Percentiles rank a stretch among this genome's conserved stretches.
These are phyloP conservation scores for Starmerella bacillaris DNA, from an alignment of 805 yeast genomes.

Conservation along the genomic window DNA sequence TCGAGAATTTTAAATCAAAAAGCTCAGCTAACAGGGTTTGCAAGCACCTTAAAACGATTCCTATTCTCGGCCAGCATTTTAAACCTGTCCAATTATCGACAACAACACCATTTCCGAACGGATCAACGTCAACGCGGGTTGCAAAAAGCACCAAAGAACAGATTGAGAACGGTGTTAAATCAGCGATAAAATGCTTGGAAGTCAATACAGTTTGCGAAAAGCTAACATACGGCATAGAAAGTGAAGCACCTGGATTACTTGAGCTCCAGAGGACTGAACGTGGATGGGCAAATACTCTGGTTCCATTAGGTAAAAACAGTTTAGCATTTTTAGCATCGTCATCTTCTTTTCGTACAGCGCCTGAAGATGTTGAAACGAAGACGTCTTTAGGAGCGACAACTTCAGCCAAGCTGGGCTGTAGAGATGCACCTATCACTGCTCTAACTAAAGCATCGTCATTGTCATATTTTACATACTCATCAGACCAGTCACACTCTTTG, in stretches of 20 bases:
- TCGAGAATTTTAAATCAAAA: slow-evolving; percentile 41
- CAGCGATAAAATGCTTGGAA: slow-evolving; percentile 49
- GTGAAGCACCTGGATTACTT: slow-evolving; percentile 27
- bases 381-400: slow-evolving; percentile 72
- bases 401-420: slow-evolving; percentile 67
- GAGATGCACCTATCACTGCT: slow-evolving; percentile 60
- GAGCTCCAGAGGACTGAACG: slow-evolving; percentile 49
- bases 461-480: slow-evolving; percentile 25
- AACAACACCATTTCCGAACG: slow-evolving; percentile 61
- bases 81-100: slow-evolving; percentile 81
- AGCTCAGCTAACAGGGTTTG: slow-evolving; percentile 48
- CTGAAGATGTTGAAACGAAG: slow-evolving; percentile 47
- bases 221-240: slow-evolving; percentile 33
- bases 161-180: slow-evolving; percentile 62
- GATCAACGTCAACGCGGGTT: slow-evolving; percentile 35
- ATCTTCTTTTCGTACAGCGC: slow-evolving; percentile 53
- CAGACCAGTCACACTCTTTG: slow-evolving; percentile 23
- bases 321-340: slow-evolving; percentile 60
- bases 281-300: slow-evolving; percentile 71
- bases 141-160: slow-evolving; percentile 66
- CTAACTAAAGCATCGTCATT: slow-evolving; percentile 38
- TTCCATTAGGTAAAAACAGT: slow-evolving; percentile 54
- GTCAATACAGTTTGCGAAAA: slow-evolving; percentile 44
- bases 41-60: slow-evolving; percentile 59
- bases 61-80: slow-evolving; percentile 86